Conservation (phyloP, 2,329 filamentous ascomycete genomes). For the Orbilia oligospora region DNA sequence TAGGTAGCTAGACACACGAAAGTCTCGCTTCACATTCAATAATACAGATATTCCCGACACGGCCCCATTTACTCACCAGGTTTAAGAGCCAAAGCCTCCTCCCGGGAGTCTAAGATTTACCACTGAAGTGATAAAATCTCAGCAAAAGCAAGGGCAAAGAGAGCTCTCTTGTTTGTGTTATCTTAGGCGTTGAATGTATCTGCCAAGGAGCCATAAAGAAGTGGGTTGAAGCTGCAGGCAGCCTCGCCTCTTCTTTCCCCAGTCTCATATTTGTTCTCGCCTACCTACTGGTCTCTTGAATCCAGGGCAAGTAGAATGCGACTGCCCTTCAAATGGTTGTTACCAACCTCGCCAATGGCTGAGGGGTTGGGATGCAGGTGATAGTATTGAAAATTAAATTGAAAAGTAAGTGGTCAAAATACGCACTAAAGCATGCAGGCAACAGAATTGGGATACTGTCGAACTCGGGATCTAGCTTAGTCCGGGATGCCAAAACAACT, state of each 20-base stretch:
- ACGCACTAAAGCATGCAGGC: constrained; percentile 4
- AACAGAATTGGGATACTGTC: background rate
- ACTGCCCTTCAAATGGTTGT: background rate
- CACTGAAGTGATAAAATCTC: background rate
- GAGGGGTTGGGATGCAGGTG: constrained; percentile 8
- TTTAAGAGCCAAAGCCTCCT: too few species aligned
- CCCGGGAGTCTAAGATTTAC: too few species aligned
- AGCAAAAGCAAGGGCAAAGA: constrained; percentile 10
- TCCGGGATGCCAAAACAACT: background rate
- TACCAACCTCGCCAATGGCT: background rate
- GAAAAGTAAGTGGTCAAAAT: constrained; percentile 6
- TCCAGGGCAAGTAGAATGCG: background rate
- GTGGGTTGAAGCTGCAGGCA: background rate
- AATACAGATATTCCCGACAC: background rate
- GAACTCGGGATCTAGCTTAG: constrained; percentile 20
- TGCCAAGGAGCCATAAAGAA: background rate
- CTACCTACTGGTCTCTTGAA: background rate
- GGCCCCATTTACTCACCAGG: too few species aligned
- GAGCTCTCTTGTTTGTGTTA: background rate
- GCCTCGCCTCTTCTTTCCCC: constrained; percentile 5
- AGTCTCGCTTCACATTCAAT: background rate
- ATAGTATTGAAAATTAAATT: background rate
- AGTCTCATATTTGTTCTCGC: background rate
- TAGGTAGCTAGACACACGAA: too few species aligned
- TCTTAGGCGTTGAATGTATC: constrained; percentile 1